Percentiles rank a stretch among this genome's conserved stretches.
Evolutionary conservation across 108 stramenopile genomes (phyloP).

Genomic region (Nannochloropsis gaditana): DNA sequence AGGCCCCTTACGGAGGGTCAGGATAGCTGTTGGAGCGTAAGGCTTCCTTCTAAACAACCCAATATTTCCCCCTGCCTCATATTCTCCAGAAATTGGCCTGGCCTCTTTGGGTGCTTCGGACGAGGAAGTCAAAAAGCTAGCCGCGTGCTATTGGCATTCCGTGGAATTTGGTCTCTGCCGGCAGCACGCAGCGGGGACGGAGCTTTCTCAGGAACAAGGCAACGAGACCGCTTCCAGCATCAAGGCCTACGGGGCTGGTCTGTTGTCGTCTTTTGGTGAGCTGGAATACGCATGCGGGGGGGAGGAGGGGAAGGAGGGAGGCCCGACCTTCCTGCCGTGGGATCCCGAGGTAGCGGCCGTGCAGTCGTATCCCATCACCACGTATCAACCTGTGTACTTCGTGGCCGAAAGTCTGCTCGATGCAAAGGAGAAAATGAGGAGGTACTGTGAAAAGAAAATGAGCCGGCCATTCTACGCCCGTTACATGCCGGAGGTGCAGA

Average conservation of each 20-base stretch:
- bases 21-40: neutral
- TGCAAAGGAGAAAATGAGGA: slow-evolving; percentile 75
- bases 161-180: slow-evolving; percentile 90
- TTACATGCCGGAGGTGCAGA: slow-evolving; percentile 57
- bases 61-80: neutral
- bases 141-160: slow-evolving; percentile 86
- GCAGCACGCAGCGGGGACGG: slow-evolving; percentile 60
- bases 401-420: slow-evolving; percentile 77
- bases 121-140: slow-evolving; percentile 75
- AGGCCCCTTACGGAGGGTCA: neutral
- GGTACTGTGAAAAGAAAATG: neutral
- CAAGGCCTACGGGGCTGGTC: slow-evolving; percentile 93
- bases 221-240: neutral
- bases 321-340: slow-evolving; percentile 77
- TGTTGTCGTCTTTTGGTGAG: slow-evolving; percentile 89
- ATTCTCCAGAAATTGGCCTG: slow-evolving; percentile 70
- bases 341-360: slow-evolving; percentile 76
- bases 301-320: slow-evolving; percentile 43
- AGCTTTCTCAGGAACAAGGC: neutral
- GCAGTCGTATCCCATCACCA: slow-evolving; percentile 89
- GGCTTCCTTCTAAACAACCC: neutral
- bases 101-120: slow-evolving; percentile 88
- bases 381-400: slow-evolving; percentile 92
- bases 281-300: slow-evolving; percentile 81
- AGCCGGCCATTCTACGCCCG: neutral